These are phyloP conservation scores for Blastobotrys raffinosifermentans DNA, from an alignment of 1,139 yeast genomes.

Conservation along the genomic window DNA sequence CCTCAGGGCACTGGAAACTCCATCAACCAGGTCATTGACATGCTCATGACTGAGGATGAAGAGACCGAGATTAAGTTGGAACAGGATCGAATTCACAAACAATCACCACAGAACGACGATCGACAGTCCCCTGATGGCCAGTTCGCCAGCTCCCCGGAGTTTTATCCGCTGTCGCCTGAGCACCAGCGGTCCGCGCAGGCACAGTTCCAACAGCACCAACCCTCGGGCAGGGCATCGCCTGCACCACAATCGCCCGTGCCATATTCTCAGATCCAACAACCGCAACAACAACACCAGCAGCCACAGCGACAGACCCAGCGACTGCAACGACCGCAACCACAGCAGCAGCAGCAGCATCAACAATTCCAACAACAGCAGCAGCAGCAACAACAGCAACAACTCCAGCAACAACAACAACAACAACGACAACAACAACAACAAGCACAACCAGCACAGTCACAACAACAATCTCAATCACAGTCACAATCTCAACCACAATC, in stretches of 20 bases:
- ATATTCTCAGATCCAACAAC: not conserved
- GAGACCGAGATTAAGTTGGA: conserved; percentile 8
- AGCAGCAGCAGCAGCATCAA: no score
- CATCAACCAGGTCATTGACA: conserved; percentile 23
- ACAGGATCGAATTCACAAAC: not conserved
- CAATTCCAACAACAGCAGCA: not conserved
- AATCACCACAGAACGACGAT: not conserved
- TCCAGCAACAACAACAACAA: not conserved
- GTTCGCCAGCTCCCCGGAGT: no score
- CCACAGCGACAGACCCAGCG: not conserved
- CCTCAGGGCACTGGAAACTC: conserved; percentile 18
- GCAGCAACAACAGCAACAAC: not conserved
- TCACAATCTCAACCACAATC: not conserved
- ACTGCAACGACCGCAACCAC: not conserved
- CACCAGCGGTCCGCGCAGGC: not conserved
- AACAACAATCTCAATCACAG: not conserved
- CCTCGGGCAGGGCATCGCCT: not conserved
- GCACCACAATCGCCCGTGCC: not conserved
- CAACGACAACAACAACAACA: no score
- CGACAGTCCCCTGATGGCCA: not conserved
- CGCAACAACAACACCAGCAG: no score
- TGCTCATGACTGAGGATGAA: conserved; percentile 17
- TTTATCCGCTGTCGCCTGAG: no score
- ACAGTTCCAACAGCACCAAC: not conserved
- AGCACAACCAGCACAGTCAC: not conserved